These are phyloP conservation scores for Sherardia arvensis DNA, from an alignment of 257 asterid species.

Conservation along the genomic window DNA sequence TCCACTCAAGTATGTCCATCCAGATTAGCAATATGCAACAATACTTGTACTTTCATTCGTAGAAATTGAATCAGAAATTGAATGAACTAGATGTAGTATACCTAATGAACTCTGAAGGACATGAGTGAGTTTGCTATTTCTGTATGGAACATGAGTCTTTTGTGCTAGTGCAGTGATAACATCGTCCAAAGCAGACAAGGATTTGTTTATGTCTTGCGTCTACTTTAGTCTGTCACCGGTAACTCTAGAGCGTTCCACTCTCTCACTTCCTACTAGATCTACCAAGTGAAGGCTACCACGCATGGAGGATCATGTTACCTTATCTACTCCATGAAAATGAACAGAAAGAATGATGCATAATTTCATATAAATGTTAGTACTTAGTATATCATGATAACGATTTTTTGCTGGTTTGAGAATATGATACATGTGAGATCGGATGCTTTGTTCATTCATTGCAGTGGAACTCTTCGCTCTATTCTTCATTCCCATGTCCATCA, in stretches of 20 bases:
- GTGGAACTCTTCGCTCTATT: slow-evolving; percentile 89
- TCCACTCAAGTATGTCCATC: too few relatives aligned
- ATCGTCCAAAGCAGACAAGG: slow-evolving; percentile 93
- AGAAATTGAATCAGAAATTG: too few relatives aligned
- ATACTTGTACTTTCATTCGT: background rate
- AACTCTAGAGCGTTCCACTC: slow-evolving; percentile 95
- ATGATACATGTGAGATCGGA: slow-evolving; percentile 89
- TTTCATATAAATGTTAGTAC: slow-evolving; percentile 7
- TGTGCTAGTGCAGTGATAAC: slow-evolving; percentile 88
- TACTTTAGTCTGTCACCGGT: slow-evolving; percentile 92
- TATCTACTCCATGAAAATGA: slow-evolving; percentile 60
- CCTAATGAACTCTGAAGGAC: slow-evolving; percentile 94
- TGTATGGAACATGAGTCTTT: slow-evolving; percentile 86
- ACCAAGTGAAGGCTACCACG: slow-evolving; percentile 92
- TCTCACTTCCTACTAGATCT: slow-evolving; percentile 98
- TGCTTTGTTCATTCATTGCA: slow-evolving; percentile 83
- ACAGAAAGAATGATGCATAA: slow-evolving; percentile 58
- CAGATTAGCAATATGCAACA: background rate
- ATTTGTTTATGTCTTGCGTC: slow-evolving; percentile 90
- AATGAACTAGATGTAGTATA: slow-evolving; percentile 16
- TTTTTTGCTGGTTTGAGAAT: background rate
- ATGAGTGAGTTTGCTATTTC: slow-evolving; percentile 99
- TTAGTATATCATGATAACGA: background rate
- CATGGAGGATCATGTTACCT: slow-evolving; percentile 52
- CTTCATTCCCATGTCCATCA: slow-evolving; percentile 72